Evolutionary conservation across 441 rosid genomes (phyloP).

Genomic region (Gossypium lobatum): DNA sequence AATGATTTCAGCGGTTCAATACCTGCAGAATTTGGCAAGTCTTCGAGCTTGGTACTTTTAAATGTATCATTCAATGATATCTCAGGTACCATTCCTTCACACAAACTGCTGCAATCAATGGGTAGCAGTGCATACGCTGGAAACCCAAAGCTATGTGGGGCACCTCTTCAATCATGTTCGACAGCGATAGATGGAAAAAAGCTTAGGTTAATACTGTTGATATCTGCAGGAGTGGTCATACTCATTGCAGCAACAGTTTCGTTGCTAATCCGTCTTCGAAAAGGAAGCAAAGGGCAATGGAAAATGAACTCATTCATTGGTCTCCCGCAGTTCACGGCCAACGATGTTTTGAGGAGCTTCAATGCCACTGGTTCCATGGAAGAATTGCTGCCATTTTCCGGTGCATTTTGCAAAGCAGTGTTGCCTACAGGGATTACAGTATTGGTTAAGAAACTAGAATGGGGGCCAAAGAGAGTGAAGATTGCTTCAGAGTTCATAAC

Average conservation of each 20-base stretch:
- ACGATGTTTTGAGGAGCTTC: slow-evolving; percentile 67
- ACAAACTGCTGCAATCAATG: slow-evolving; percentile 48
- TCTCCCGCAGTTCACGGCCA: slow-evolving; percentile 70
- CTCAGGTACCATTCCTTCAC: slow-evolving; percentile 58
- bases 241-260: slow-evolving; percentile 40
- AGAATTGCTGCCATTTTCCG: slow-evolving; percentile 26
- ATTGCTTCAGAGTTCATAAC: slow-evolving; percentile 37
- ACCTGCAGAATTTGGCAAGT: slow-evolving; percentile 47
- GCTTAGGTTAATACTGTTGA: slow-evolving; percentile 45
- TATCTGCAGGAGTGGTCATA: slow-evolving; percentile 40
- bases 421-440: slow-evolving; percentile 89
- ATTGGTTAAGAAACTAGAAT: slow-evolving; percentile 52
- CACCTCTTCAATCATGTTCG: slow-evolving; percentile 61
- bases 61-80: slow-evolving; percentile 60
- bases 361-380: slow-evolving; percentile 40
- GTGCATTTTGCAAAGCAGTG: slow-evolving; percentile 55
- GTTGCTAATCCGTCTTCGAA: slow-evolving; percentile 44
- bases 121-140: slow-evolving; percentile 59
- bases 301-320: slow-evolving; percentile 72
- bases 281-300: slow-evolving; percentile 58
- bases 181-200: slow-evolving; percentile 42
- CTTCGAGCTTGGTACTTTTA: slow-evolving; percentile 38
- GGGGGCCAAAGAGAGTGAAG: slow-evolving; percentile 41
- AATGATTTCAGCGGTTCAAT: slow-evolving; percentile 61
- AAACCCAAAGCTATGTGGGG: slow-evolving; percentile 75